Base-by-base conservation (phyloP, 2,329 filamentous ascomycete species). In the Chrysosphaeria jannelii region DNA sequence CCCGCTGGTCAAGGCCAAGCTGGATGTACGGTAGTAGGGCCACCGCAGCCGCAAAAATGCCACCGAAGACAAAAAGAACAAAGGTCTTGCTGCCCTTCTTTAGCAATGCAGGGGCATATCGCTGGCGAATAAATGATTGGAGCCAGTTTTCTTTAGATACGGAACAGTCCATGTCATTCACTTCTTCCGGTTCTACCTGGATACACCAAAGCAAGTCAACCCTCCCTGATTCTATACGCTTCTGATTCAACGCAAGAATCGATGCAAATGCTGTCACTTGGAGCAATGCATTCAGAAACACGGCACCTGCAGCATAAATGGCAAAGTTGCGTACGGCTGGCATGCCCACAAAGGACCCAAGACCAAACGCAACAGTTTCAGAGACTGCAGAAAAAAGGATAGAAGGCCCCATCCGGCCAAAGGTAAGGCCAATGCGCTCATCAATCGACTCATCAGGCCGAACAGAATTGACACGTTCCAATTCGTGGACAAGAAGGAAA, bases 211-310 rank as follows among this genome's bases (percentile, higher is more conserved):
- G 65, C 38, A 88, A 85, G 42, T 97, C 85, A 22, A 78, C 76
- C 13, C 81, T 65, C 25, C 74, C 63, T 34, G 72, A 69, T 39
- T 97, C 81, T 1, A 89, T 79, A 6, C 88, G 62, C 39, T 65
- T 61, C 45, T 97, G 85, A 38, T 97, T 97, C 28, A 90, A 55
- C 3, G 79, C 65, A 6, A 97, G 54, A 3, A 93, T 69, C 1
- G 88, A 81, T 19, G 91, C 60, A 38, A 97, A 97, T 64, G 93
- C 81, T 1, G 88, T 97, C 33, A 93, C 70, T 42, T 97, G 85
- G 5, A 97, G 50, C n/a, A 93, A 42, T 0, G 88, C 88, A 39
- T 97, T 97, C 52, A 97, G 81, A 35, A 93, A 67, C 8, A 97
- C 85, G 8, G 85, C 85, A 23, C 85, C 85, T 2, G 85, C 79